Base-by-base conservation (phyloP, 2,329 filamentous ascomycete species). In the Neofusicoccum ribis region DNA sequence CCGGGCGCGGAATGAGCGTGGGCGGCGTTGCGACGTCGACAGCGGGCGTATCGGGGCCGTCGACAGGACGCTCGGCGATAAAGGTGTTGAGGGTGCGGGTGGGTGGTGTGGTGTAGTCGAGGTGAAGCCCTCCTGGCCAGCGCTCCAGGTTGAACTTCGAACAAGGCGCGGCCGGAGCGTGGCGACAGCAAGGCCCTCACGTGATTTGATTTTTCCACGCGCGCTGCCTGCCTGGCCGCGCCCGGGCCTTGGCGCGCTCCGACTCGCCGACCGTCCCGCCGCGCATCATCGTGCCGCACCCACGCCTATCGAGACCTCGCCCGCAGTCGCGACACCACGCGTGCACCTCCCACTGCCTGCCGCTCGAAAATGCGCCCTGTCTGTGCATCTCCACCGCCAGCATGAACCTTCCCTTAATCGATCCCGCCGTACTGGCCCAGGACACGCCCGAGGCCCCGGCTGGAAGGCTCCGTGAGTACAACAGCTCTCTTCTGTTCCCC, bases 361-460 rank as follows among this genome's bases (percentile, higher is more conserved):
- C 8, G 39, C 60, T 27, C 41, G 12, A 37, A 46, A 9, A 62
- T 62, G 59, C 50, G 49, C 51, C 15, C 37, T 39, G 49, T 34
- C 23, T 52, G 39, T 49, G n/a, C 46, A 17, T 12, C 12, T 34
- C 12, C 31, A 0, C 39, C 47, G 3, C 31, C 44, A 65, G 75
- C 68, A 91, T 91, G 89, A 91, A 91, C 83, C 81, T 91, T 69
- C 86, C 89, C 61, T 84, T 92, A 47, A 84, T 89, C 68, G 89
- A 92, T 75, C 89, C 89, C 27, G 90, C 90, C 72, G 85, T 89
- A 69, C 83, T 91, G 67, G 88, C 87, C 31, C 87, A 89, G 79
- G 93, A 97, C 80, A 96, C 95, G 76, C 93, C 94, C 63, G 93
- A 97, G 75, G 89, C 91, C 67, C 90, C 97, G 70, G 93, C 91